Percentiles rank a stretch among this genome's conserved stretches.
phyloP scores from a whole-genome alignment of 495 filamentous ascomycete species.

The Tetracladium setigerum region DNA sequence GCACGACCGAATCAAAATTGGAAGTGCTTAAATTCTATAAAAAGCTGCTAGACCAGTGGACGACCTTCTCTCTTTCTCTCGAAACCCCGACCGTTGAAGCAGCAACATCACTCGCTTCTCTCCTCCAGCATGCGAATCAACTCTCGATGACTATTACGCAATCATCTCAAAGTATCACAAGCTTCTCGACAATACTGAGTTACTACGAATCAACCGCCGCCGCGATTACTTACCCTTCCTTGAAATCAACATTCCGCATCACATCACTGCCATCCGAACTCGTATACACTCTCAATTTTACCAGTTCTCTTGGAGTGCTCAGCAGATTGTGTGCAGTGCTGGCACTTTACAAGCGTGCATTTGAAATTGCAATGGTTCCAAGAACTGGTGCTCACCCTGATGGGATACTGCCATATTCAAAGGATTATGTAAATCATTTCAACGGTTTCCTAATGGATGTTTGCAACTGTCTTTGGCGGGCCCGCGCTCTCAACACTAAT shows the following conservation, averaged over 20 bases:
- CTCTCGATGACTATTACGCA: slow-evolving; percentile 55
- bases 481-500: slow-evolving; percentile 58
- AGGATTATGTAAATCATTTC: slow-evolving; percentile 56
- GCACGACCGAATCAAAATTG: slow-evolving; percentile 39
- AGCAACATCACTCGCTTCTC: slow-evolving; percentile 30
- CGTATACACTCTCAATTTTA: slow-evolving; percentile 65
- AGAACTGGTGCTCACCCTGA: not conserved
- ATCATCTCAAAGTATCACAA: slow-evolving; percentile 27
- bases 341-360: slow-evolving; percentile 65
- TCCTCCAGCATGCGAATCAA: slow-evolving; percentile 52
- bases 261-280: slow-evolving; percentile 58
- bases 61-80: slow-evolving; percentile 31
- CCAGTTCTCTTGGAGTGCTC: slow-evolving; percentile 50
- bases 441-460: slow-evolving; percentile 88
- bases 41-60: slow-evolving; percentile 63
- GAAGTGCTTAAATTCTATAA: slow-evolving; percentile 64
- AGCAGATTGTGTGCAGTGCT: slow-evolving; percentile 63
- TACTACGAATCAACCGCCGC: slow-evolving; percentile 58
- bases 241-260: slow-evolving; percentile 48
- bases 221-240: slow-evolving; percentile 45
- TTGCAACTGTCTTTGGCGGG: slow-evolving; percentile 80
- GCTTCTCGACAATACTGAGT: slow-evolving; percentile 48
- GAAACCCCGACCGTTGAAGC: slow-evolving; percentile 20
- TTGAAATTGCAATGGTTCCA: slow-evolving; percentile 54
- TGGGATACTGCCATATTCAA: slow-evolving; percentile 31